phyloP scores from a whole-genome alignment of 495 filamentous ascomycete genomes.

The Aspergillus biplanus region DNA sequence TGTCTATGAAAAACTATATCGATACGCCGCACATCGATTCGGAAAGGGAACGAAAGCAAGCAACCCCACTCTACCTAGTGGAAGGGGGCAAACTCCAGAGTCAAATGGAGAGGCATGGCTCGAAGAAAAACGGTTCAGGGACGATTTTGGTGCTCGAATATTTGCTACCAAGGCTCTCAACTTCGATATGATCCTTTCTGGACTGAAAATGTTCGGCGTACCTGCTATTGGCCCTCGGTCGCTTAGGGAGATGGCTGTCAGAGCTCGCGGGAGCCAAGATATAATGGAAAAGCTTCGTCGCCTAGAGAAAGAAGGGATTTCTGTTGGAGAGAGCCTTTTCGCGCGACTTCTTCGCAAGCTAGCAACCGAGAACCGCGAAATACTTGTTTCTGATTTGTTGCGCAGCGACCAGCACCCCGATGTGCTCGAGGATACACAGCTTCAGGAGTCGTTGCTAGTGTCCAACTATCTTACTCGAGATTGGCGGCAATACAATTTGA shows the following conservation, averaged over 20 bases:
- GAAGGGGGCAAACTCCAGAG: neutral
- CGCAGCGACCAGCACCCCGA: conserved; percentile 77
- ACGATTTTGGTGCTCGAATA: conserved; percentile 68
- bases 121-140: conserved; percentile 45
- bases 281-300: conserved; percentile 58
- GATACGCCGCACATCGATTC: conserved; percentile 32
- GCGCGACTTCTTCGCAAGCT: conserved; percentile 60
- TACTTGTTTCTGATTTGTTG: conserved; percentile 62
- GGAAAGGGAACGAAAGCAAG: neutral
- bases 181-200: conserved; percentile 65
- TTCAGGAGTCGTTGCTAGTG: conserved; percentile 61
- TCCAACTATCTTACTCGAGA: conserved; percentile 54
- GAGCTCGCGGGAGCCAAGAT: conserved; percentile 56
- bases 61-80: neutral
- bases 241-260: conserved; percentile 68
- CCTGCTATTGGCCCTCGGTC: conserved; percentile 71
- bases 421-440: conserved; percentile 61
- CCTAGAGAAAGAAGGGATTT: conserved; percentile 62
- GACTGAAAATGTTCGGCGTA: conserved; percentile 66
- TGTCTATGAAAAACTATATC: conserved; percentile 28
- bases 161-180: conserved; percentile 72
- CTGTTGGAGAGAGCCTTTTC: conserved; percentile 61
- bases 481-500: conserved; percentile 56
- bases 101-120: conserved; percentile 13
- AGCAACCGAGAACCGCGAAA: conserved; percentile 54